phyloP scores from a whole-genome alignment of 768 basidiomycete genomes.

The Clavulina sp. region DNA sequence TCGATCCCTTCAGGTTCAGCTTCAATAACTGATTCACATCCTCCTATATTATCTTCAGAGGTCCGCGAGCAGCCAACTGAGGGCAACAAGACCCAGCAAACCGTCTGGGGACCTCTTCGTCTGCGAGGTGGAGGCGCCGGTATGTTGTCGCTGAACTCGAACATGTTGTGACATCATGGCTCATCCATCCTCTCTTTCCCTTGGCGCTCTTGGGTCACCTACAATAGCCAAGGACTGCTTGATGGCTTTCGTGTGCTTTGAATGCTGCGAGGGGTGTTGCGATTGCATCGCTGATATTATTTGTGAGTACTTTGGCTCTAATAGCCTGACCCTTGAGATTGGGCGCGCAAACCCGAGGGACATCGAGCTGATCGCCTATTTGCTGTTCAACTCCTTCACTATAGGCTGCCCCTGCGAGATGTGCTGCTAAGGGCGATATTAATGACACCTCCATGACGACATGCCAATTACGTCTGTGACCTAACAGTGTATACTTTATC shows the following conservation, averaged over 20 bases:
- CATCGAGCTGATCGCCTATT: background rate
- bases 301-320: constrained; percentile 1
- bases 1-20: background rate
- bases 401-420: constrained; percentile 9
- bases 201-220: constrained; percentile 5
- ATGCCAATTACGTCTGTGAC: no score
- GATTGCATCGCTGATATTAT: constrained; percentile 10
- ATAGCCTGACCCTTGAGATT: background rate
- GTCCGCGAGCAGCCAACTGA: constrained; percentile 2
- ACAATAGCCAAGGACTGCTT: background rate
- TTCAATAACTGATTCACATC: background rate
- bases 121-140: constrained; percentile 7
- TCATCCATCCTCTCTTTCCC: constrained; percentile 3
- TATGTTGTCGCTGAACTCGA: no score
- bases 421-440: no score
- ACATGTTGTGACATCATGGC: no score
- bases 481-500: no score
- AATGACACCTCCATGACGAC: no score
- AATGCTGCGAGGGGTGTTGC: constrained; percentile 10
- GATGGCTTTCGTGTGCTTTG: constrained; percentile 6
- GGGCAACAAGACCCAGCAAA: background rate
- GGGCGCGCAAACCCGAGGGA: no score
- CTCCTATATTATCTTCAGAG: constrained; percentile 2
- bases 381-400: background rate
- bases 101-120: constrained; percentile 4